phyloP scores from a whole-genome alignment of 148 eudicot genomes.

The Selenicereus undatus region DNA sequence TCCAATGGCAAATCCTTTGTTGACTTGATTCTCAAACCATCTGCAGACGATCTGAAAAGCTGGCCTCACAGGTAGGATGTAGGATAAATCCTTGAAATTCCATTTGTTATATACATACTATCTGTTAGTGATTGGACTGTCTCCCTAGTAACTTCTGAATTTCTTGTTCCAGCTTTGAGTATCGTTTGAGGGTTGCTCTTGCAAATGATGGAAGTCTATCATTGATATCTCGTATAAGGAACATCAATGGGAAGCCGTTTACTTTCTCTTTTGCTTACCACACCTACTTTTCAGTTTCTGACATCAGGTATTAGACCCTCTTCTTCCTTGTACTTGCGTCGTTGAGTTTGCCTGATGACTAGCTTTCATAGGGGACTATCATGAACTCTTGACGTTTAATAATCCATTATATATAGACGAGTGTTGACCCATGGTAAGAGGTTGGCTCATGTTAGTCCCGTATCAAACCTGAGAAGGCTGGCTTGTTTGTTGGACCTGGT shows the following conservation, averaged over 20 bases:
- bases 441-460: background rate
- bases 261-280: conserved; percentile 79
- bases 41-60: conserved; percentile 70
- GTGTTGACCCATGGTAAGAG: background rate
- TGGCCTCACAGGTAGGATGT: conserved; percentile 75
- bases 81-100: conserved; percentile 1
- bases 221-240: conserved; percentile 71
- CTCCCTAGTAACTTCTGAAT: background rate
- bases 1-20: conserved; percentile 63
- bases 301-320: conserved; percentile 50
- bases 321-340: background rate
- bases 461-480: background rate
- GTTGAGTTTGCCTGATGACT: background rate
- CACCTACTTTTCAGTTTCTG: conserved; percentile 74
- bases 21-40: conserved; percentile 78
- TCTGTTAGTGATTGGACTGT: background rate
- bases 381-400: too few relatives aligned
- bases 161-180: conserved; percentile 53
- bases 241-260: conserved; percentile 69
- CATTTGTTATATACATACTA: too few relatives aligned
- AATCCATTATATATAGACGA: too few relatives aligned
- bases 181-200: conserved; percentile 68
- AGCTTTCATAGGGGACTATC: background rate
- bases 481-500: background rate
- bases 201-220: conserved; percentile 52